Evolutionary conservation across 1,284 basidiomycete genomes (phyloP), one percentile per base, ranked within the genome.

Genomic region (Leccinum pallidistipes): DNA sequence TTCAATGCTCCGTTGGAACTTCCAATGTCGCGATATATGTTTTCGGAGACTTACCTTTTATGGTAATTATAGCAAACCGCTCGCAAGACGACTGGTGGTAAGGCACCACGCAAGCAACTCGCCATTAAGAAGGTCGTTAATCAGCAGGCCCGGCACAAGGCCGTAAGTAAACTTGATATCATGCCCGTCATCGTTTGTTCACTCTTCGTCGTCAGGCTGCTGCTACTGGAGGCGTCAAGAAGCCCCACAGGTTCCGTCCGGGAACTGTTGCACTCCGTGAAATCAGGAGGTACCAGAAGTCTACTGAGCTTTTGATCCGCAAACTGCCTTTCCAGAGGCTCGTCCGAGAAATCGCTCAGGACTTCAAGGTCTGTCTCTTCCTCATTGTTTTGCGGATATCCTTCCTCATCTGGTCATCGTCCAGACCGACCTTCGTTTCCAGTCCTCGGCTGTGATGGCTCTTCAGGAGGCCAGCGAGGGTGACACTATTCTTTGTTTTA

Each of bases 261-360:
- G 82, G 81, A 56, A 93, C 91, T 66, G 91, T 93, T 77, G 91
- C 91, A 65, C 86, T 93, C 64, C 87, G 91, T 78, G 91, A 93
- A 79, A 93, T 93, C 72, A 83, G 91, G 75, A 83, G 88, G 65
- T 93, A 92, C 84, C 91, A 93, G 76, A 90, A 88, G 81, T 88
- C 88, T 66, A 89, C 91, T 62, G 88, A 91, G 78, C 83, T 91
- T 64, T 79, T 91, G 68, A 91, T 91, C 77, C 81, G 88, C 74
- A 91, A 90, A 80, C 82, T 91, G 63, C 88, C 89, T 65, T 90
- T 90, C 86, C 88, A 90, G 74, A 83, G 88, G 68, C 83, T 91
- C 57, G 88, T 90, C 63, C 84, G 88, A 71, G 88, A 90, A 72
- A 89, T 86, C 57, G 84, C 85, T 40, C 86, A 88, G 76, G 87